phyloP scores from a whole-genome alignment of 352 stramenopile species.

The Globisporangium rhizosaccharum region DNA sequence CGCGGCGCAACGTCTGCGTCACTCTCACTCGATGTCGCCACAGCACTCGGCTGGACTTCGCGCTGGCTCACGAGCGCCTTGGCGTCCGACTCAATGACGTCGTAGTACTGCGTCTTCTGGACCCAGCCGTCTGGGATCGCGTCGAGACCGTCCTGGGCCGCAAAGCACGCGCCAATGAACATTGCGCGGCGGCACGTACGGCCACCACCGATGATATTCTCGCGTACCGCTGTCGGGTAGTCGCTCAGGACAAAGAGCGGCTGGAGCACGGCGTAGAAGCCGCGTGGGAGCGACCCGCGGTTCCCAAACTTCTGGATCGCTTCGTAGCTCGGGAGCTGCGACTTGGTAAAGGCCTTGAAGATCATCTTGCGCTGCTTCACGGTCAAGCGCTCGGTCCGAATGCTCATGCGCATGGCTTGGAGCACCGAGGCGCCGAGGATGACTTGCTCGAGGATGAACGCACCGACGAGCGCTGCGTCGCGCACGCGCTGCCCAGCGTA shows the following conservation, averaged over 20 bases:
- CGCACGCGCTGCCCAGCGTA: conserved; percentile 67
- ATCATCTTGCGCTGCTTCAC: conserved; percentile 82
- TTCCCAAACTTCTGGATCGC: conserved; percentile 84
- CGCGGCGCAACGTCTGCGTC: conserved; percentile 36
- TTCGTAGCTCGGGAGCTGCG: conserved; percentile 71
- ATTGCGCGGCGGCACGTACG: conserved; percentile 72
- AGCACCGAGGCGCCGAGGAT: conserved; percentile 72
- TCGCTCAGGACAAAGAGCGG: conserved; percentile 76
- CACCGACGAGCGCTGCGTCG: conserved; percentile 61
- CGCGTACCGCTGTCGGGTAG: conserved; percentile 69
- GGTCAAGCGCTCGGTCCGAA: conserved; percentile 69
- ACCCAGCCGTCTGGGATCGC: conserved; percentile 67
- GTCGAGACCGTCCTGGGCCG: conserved; percentile 62
- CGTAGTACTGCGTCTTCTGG: conserved; percentile 77
- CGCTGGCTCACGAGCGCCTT: conserved; percentile 57
- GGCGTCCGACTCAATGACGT: conserved; percentile 75
- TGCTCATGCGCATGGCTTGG: conserved; percentile 81
- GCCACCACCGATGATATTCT: conserved; percentile 79
- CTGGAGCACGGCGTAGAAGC: conserved; percentile 69
- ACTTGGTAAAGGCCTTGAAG: conserved; percentile 84
- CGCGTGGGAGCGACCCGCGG: conserved; percentile 56
- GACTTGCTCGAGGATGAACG: conserved; percentile 76
- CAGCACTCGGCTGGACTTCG: conserved; percentile 42
- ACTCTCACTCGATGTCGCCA: conserved; percentile 25
- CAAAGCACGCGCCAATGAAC: conserved; percentile 81